Evolutionary conservation across 192 early-diverging fungal genomes (phyloP), one percentile per base, ranked within the genome.

Genomic region (Linnemannia elongata): DNA sequence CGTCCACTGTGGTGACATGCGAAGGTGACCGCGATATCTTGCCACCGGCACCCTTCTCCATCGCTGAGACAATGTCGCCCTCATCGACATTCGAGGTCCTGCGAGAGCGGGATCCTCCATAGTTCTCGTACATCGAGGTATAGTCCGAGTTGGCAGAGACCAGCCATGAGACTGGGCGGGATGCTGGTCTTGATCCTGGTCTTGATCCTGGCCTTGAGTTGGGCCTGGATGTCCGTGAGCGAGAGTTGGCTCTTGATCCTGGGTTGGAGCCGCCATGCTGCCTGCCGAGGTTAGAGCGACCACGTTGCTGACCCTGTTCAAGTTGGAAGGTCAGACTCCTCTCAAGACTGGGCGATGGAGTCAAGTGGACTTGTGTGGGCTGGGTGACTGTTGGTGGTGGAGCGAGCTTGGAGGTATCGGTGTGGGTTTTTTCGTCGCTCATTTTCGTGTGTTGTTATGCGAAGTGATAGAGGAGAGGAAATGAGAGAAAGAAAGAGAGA

Each of bases 131-230:
- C 79, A 86, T 72, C 30, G 74, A 72, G 0, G 83, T 80, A 36
- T 86, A 86, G 10, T 86, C 83, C 2, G 79, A 86, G 55, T 86
- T 80, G 36, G 75, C 79, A 24, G 72, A 69, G 52, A 86, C 55
- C 60, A 86, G 63, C 83, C 83, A 86, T 69, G 83, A 86, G 20
- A 81, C 78, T 20, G 78, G 78, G 35, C 78, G 78, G 6, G 78
- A 79, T 22, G 22, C 83, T 52, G 78, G 77, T 22, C 82, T 72
- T 17, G 82, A 84, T 0, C 52, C 54, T 27, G 82, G 72, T 33
- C 55, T 63, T 3, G 83, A 85, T 9, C 75, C 18, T 24, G 80
- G 55, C n/a, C 49, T 63, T 1, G 79, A 81, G 39, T 33, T 82
- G 41, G 70, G 36, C n/a, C 45, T 78, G 24, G 81, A 72, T 20